Evolutionary conservation across 768 basidiomycete species (phyloP), one percentile per base, ranked within the genome.

Genomic region (Panus rudis): DNA sequence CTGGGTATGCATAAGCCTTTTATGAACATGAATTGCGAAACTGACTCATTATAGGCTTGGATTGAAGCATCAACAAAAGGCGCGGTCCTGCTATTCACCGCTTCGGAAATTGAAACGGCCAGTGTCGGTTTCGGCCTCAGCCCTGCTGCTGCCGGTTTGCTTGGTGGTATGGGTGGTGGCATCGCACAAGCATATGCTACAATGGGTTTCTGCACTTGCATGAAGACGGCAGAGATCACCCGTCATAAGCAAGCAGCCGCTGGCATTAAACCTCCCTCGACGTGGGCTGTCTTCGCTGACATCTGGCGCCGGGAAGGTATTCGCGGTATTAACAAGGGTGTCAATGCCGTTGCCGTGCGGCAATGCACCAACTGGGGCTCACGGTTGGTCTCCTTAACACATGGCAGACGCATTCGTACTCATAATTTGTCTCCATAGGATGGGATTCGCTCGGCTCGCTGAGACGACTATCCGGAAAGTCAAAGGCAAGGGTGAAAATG

Each of bases 161-260:
- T 98, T 39, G 96, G 96, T 50, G 96, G 96, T 50, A 97, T 98
- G 88, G 85, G 87, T 11, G 96, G 96, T 58, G 96, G 96, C 72
- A 68, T 98, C 53, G 90, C 86, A 31, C 96, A 99, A 67, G 94
- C 96, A 22, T 99, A 99, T 60, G 93, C 92, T 48, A 98, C 96
- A n/a, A 98, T 99, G 93, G 96, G 96, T 55, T 92, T 98, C 71
- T 94, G 92, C 67, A 97, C 94, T 32, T 96, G 92, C 66, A 99
- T 99, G 96, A 99, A 99, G 69, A 99, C 96, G 17, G 96, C 79
- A 50, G 92, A 94, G 65, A 98, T 98, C 52, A 97, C 93, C 37
- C 84, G 93, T 54, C 85, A 88, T 58, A 99, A 99, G 66, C 86
- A 90, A 54, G 87, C 82, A 19, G 79, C 84, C 13, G 63, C 76